These are phyloP conservation scores for Chimonanthus salicifolius DNA, from an alignment of 164 flowering plant genomes.

Conservation along the genomic window DNA sequence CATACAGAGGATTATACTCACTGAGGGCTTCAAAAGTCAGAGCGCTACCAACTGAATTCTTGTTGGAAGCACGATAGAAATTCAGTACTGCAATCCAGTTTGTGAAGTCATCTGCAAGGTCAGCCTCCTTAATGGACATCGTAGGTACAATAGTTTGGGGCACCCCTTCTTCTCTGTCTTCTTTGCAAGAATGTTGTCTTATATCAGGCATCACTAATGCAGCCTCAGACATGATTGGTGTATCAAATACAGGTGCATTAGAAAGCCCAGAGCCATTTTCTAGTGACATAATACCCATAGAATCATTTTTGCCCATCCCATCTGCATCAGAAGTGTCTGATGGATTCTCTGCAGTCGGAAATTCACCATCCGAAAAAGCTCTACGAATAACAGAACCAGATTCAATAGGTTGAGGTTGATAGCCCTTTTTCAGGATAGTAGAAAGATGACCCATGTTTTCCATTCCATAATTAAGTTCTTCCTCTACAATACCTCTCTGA, in stretches of 20 bases:
- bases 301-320: constrained; percentile 78
- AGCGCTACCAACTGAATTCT: constrained; percentile 36
- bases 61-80: constrained; percentile 59
- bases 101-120: constrained; percentile 44
- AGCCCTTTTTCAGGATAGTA: constrained; percentile 14
- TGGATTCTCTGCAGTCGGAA: constrained; percentile 41
- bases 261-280: constrained; percentile 22
- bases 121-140: constrained; percentile 33
- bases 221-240: constrained; percentile 18
- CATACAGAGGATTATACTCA: constrained; percentile 60
- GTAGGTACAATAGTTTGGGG: constrained; percentile 24
- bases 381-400: constrained; percentile 36
- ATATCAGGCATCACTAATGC: constrained; percentile 23
- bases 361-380: constrained; percentile 61
- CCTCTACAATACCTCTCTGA: constrained; percentile 15
- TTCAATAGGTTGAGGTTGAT: constrained; percentile 31
- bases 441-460: constrained; percentile 19
- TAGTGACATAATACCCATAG: constrained; percentile 25
- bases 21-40: constrained; percentile 53
- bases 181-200: constrained; percentile 31
- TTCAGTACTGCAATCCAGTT: constrained; percentile 56
- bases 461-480: constrained; percentile 14
- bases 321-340: constrained; percentile 91
- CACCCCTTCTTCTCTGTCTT: constrained; percentile 28
- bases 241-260: constrained; percentile 31